Percentiles rank a stretch among this genome's conserved stretches.
These are phyloP conservation scores for Selaginella moellendorffii DNA, from an alignment of 75 land plant species.

Conservation along the genomic window DNA sequence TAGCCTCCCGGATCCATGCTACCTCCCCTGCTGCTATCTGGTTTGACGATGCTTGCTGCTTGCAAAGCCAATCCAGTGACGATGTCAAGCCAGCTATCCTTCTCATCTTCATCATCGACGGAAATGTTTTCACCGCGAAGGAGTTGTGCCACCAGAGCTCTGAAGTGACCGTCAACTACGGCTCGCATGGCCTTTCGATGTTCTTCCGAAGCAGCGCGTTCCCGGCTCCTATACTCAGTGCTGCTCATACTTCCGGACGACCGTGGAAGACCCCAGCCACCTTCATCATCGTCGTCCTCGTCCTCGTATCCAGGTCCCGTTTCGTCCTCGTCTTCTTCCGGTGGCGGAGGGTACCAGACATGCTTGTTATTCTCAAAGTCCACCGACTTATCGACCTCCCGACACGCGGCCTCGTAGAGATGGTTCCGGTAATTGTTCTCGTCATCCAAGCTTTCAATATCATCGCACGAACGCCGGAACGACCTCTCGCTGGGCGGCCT, in stretches of 20 bases:
- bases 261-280: conserved; percentile 28
- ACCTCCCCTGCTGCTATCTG: conserved; percentile 78
- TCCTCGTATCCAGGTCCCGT: conserved; percentile 39
- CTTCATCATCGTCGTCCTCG: conserved; percentile 77
- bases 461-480: conserved; percentile 15
- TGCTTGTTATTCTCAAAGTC: conserved; percentile 55
- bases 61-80: conserved; percentile 60
- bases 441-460: conserved; percentile 17
- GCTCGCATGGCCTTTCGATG: conserved; percentile 40
- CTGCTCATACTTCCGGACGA: conserved; percentile 31
- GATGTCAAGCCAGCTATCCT: conserved; percentile 62
- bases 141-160: conserved; percentile 68
- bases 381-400: conserved; percentile 25
- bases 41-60: conserved; percentile 74
- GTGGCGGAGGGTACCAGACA: conserved; percentile 70
- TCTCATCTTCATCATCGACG: conserved; percentile 16
- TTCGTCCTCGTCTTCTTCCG: conserved; percentile 54
- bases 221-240: conserved; percentile 25
- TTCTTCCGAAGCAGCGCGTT: conserved; percentile 28
- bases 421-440: conserved; percentile 3
- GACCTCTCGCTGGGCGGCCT: background rate
- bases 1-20: conserved; percentile 92
- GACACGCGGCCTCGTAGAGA: conserved; percentile 14
- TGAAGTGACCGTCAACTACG: conserved; percentile 64
- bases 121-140: conserved; percentile 31